Percentiles rank a stretch among this genome's conserved stretches.
Conservation (phyloP, 768 basidiomycete species). For the Lactifluus rugatus region DNA sequence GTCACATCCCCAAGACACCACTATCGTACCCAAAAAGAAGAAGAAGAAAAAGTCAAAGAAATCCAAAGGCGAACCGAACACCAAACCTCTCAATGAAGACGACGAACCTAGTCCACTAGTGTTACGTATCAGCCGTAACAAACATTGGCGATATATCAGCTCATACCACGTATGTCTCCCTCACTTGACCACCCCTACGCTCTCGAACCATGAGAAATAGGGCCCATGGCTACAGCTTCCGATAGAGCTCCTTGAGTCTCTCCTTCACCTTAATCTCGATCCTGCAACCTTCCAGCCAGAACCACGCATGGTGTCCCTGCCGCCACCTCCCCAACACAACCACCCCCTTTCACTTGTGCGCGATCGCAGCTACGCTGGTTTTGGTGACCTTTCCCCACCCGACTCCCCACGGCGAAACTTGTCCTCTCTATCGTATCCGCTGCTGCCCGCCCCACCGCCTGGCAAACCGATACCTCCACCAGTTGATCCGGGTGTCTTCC, state of each 20-base stretch:
- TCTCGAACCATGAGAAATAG: constrained; percentile 30
- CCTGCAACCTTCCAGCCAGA: constrained; percentile 47
- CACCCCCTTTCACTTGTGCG: constrained; percentile 24
- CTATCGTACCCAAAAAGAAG: constrained; percentile 48
- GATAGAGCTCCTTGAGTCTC: constrained; percentile 73
- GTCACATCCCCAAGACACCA: constrained; percentile 10
- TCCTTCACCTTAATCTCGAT: constrained; percentile 69
- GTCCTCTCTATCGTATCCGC: constrained; percentile 31
- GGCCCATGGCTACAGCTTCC: constrained; percentile 90
- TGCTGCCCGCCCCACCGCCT: constrained; percentile 45
- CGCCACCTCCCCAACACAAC: constrained; percentile 27
- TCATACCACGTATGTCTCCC: constrained; percentile 67
- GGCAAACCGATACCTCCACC: constrained; percentile 73
- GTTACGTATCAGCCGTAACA: constrained; percentile 84
- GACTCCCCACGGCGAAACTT: constrained; percentile 23
- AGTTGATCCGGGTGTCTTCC: constrained; percentile 83
- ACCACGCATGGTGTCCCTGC: constrained; percentile 33
- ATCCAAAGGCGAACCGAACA: constrained; percentile 45
- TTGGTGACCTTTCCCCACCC: constrained; percentile 34
- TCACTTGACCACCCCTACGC: neutral
- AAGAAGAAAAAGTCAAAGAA: constrained; percentile 60
- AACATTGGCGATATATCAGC: constrained; percentile 91
- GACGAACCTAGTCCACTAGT: constrained; percentile 48
- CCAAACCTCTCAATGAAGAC: constrained; percentile 27
- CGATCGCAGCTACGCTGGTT: constrained; percentile 37